Evolutionary conservation across 2,329 filamentous ascomycete species (phyloP).

Genomic region (Gyromitra esculenta): DNA sequence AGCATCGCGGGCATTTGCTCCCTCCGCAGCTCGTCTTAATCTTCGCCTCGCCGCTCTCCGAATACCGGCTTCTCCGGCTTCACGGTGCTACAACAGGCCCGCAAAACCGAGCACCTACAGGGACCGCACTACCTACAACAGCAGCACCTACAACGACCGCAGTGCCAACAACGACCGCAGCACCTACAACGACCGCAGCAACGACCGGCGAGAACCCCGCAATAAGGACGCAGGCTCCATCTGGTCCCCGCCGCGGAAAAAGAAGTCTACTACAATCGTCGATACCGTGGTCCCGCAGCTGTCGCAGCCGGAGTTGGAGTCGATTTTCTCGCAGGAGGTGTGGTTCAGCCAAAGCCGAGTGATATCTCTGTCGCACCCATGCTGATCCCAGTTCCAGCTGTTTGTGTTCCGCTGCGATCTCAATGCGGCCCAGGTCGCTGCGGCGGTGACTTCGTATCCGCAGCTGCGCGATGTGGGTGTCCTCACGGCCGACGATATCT

Average conservation of each 20-base stretch:
- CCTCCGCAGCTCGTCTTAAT: slow-evolving; percentile 15
- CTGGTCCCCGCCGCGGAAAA: slow-evolving; percentile 30
- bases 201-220: not conserved
- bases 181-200: not conserved
- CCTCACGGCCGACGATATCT: slow-evolving; percentile 53
- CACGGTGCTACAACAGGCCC: slow-evolving; percentile 28
- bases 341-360: slow-evolving; percentile 13
- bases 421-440: slow-evolving; percentile 52
- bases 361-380: not conserved
- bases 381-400: slow-evolving; percentile 48
- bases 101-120: not conserved
- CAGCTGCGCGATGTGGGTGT: slow-evolving; percentile 55
- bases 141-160: not conserved
- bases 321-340: slow-evolving; percentile 57
- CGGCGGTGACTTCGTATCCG: slow-evolving; percentile 55
- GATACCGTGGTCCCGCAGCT: slow-evolving; percentile 54
- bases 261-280: slow-evolving; percentile 20
- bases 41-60: slow-evolving; percentile 8
- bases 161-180: no score
- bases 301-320: slow-evolving; percentile 51
- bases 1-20: slow-evolving; percentile 27
- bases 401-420: slow-evolving; percentile 58
- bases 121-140: no score
- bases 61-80: slow-evolving; percentile 1
- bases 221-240: slow-evolving; percentile 11